Base-by-base conservation (phyloP, 176 grass and related monocot genomes). In the Juncus inflexus region DNA sequence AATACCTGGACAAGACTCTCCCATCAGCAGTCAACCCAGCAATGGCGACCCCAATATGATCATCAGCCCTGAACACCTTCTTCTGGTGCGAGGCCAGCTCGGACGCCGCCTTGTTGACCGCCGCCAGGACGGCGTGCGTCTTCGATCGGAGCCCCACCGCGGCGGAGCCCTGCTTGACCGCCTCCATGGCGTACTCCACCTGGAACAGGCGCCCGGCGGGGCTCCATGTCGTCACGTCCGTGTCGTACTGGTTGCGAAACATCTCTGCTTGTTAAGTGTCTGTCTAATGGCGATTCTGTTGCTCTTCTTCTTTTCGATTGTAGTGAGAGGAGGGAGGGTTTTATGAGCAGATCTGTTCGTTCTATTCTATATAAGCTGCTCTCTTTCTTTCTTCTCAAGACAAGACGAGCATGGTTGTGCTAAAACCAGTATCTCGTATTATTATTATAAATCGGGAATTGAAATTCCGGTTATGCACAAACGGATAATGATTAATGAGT, bases 141-240 rank as follows among this genome's bases (percentile, higher is more conserved):
- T 55, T 38, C 56, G 92, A 96, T 7, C 82, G 82, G 70, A 96
- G 91, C 28, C 91, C 91, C 7, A 96, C 80, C 51, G 87, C 90
- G 63, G 91, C 87, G 50, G 92, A 81, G 9, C 92, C 92, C 77
- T 96, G 87, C 92, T 96, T 96, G 19, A 96, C 92, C n/a, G 92
- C 87, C 87, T 96, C 87, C 92, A 96, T 96, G 52, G 92, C 87
- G 80, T 97, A 97, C 57, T 97, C 88, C 8, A 97, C 92, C 82
- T 97, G 92, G 87, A 97, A 97, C 12, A 97, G 82, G 51, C 91
- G 82, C 66, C 91, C 91, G 57, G 83, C 79, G 0, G 91, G 87
- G 72, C 91, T 96, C 91, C 91, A 96, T 3, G 87, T 96, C 43
- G 91, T 96, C 62, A 96, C 84, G 42, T 96, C 91, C 45, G 87